Evolutionary conservation across 306 rosid genomes (phyloP).

Genomic region (Lathyrus sativus): DNA sequence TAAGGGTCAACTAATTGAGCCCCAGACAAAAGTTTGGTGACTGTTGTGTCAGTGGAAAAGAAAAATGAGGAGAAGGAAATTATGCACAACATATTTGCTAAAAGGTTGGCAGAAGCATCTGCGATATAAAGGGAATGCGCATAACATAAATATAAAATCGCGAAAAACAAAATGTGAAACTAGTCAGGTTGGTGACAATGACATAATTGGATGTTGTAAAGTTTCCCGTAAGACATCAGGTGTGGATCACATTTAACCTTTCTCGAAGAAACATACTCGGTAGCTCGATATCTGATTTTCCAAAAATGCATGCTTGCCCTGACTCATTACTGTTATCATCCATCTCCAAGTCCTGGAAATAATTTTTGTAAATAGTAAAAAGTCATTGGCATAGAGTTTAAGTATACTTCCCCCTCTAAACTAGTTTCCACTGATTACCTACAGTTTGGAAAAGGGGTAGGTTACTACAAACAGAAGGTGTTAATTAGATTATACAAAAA

Average conservation of each 20-base stretch:
- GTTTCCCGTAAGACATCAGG: constrained; percentile 25
- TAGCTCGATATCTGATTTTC: constrained; percentile 44
- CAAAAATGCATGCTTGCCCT: constrained; percentile 38
- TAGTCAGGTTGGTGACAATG: background rate
- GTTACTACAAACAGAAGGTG: background rate
- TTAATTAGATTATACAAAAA: constrained; percentile 24
- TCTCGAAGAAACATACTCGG: constrained; percentile 65
- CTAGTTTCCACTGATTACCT: constrained; percentile 34
- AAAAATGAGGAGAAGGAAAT: background rate
- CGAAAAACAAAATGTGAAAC: background rate
- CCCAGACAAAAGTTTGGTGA: background rate
- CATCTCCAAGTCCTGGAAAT: constrained; percentile 50
- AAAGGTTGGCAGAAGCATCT: constrained; percentile 28
- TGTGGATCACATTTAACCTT: constrained; percentile 50
- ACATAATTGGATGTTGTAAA: constrained; percentile 3
- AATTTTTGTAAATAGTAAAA: constrained; percentile 35
- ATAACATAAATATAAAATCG: constrained; percentile 8
- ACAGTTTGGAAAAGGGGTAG: constrained; percentile 1
- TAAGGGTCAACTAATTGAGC: constrained; percentile 15
- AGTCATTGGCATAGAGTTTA: constrained; percentile 20
- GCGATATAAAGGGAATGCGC: constrained; percentile 18
- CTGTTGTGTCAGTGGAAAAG: background rate
- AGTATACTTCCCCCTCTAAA: constrained; percentile 8
- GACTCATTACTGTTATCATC: constrained; percentile 35
- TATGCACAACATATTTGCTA: constrained; percentile 21